phyloP scores from a whole-genome alignment of 2,329 filamentous ascomycete genomes.

The Colletotrichum karsti region DNA sequence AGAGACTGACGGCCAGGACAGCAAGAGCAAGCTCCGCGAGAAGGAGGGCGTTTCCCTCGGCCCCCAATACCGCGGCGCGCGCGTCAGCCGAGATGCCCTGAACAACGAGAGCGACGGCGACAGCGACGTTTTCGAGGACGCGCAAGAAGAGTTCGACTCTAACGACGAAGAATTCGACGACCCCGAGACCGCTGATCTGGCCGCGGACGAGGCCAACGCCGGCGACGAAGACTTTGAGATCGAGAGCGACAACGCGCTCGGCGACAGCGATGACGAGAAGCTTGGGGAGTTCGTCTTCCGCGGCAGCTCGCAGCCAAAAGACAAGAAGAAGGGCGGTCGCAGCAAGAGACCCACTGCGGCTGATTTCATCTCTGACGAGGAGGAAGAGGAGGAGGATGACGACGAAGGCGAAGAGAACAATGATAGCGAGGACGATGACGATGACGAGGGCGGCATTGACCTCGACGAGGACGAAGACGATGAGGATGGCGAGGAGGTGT shows the following conservation, averaged over 20 bases:
- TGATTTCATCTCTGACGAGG: slow-evolving; percentile 64
- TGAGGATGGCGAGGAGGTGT: slow-evolving; percentile 41
- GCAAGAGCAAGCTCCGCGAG: slow-evolving; percentile 85
- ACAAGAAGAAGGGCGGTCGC: slow-evolving; percentile 33
- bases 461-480: slow-evolving; percentile 42
- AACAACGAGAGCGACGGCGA: slow-evolving; percentile 45
- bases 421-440: slow-evolving; percentile 49
- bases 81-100: slow-evolving; percentile 75
- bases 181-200: slow-evolving; percentile 63
- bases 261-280: slow-evolving; percentile 83
- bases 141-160: slow-evolving; percentile 39
- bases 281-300: slow-evolving; percentile 78
- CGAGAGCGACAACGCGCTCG: slow-evolving; percentile 76
- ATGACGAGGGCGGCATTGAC: slow-evolving; percentile 43
- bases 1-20: slow-evolving; percentile 37
- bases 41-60: slow-evolving; percentile 75
- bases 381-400: slow-evolving; percentile 43
- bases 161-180: slow-evolving; percentile 63
- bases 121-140: slow-evolving; percentile 55
- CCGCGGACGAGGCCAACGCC: slow-evolving; percentile 53
- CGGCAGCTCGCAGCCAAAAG: slow-evolving; percentile 62
- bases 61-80: slow-evolving; percentile 80
- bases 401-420: slow-evolving; percentile 47
- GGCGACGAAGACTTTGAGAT: slow-evolving; percentile 68
- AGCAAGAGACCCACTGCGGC: slow-evolving; percentile 57